phyloP scores from a whole-genome alignment of 805 yeast species.

The Candida andamanensis region DNA sequence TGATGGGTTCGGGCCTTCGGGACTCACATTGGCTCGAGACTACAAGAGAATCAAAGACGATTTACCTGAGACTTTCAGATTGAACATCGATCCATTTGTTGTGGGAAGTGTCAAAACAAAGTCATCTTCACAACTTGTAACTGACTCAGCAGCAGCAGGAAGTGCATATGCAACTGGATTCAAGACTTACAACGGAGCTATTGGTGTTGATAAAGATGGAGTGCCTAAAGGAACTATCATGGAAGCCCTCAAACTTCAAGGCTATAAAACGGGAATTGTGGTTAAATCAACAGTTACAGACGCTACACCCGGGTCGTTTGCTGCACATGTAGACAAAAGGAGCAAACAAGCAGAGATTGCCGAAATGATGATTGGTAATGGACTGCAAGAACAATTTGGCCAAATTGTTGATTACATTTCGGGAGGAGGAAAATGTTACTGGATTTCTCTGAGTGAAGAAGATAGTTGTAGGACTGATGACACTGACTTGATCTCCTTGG shows the following conservation, averaged over 20 bases:
- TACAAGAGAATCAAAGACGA: constrained; percentile 59
- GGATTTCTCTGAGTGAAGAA: constrained; percentile 50
- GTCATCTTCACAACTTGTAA: constrained; percentile 68
- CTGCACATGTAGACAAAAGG: constrained; percentile 73
- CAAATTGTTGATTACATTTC: constrained; percentile 75
- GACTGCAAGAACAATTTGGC: constrained; percentile 51
- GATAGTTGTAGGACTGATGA: constrained; percentile 65
- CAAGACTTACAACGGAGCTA: constrained; percentile 86
- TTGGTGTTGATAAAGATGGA: constrained; percentile 68
- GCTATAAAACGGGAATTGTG: constrained; percentile 82
- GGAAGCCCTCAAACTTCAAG: constrained; percentile 80
- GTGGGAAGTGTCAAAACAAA: constrained; percentile 85
- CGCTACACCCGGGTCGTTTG: constrained; percentile 91
- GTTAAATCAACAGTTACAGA: constrained; percentile 91
- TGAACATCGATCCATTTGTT: constrained; percentile 61
- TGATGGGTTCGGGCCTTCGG: constrained; percentile 95
- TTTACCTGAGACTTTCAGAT: constrained; percentile 49
- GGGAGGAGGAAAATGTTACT: constrained; percentile 91
- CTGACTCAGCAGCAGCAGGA: constrained; percentile 97
- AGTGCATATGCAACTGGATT: constrained; percentile 85
- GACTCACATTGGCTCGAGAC: constrained; percentile 72
- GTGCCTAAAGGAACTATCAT: constrained; percentile 83
- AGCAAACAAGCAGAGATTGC: constrained; percentile 83
- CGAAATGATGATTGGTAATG: constrained; percentile 76
- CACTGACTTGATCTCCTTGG: constrained; percentile 62